Evolutionary conservation across 257 asterid species (phyloP).

Genomic region (Nicotiana benthamiana): DNA sequence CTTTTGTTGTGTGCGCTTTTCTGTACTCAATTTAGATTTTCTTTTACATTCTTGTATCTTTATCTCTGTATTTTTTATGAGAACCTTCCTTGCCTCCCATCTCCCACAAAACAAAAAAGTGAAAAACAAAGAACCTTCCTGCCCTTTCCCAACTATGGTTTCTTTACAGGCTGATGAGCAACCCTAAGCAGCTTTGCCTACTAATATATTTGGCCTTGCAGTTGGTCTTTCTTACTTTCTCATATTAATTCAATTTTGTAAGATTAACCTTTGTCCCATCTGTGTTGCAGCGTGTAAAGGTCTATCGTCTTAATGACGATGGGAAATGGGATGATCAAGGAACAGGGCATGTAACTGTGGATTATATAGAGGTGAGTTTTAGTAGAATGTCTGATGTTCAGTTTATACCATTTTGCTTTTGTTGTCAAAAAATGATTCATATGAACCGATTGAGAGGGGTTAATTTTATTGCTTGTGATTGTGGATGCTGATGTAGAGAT

Average conservation of each 20-base stretch:
- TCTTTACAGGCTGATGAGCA: not conserved
- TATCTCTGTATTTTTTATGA: not conserved
- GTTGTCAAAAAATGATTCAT: not conserved
- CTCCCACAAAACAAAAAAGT: no score
- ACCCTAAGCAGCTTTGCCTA: not conserved
- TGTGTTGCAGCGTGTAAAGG: conserved; percentile 82
- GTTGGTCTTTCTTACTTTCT: not conserved
- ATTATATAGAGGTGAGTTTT: conserved; percentile 66
- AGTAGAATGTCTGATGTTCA: not conserved
- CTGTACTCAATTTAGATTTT: not conserved
- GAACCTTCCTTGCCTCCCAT: not conserved
- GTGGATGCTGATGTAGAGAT: conserved; percentile 47
- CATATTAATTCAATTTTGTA: not conserved
- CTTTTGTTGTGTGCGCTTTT: not conserved
- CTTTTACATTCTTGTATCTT: not conserved
- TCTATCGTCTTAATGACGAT: conserved; percentile 79
- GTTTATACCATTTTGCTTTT: not conserved
- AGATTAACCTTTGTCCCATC: not conserved
- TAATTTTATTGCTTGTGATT: conserved; percentile 8
- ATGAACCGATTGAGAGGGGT: not conserved
- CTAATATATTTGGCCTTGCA: not conserved
- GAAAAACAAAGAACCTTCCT: not conserved
- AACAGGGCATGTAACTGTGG: conserved; percentile 92
- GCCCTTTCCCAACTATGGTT: not conserved
- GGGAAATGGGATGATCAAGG: conserved; percentile 99